Evolutionary conservation across 179 eudicot genomes (phyloP), one percentile per base, ranked within the genome.

Genomic region (Corrigiola litoralis): DNA sequence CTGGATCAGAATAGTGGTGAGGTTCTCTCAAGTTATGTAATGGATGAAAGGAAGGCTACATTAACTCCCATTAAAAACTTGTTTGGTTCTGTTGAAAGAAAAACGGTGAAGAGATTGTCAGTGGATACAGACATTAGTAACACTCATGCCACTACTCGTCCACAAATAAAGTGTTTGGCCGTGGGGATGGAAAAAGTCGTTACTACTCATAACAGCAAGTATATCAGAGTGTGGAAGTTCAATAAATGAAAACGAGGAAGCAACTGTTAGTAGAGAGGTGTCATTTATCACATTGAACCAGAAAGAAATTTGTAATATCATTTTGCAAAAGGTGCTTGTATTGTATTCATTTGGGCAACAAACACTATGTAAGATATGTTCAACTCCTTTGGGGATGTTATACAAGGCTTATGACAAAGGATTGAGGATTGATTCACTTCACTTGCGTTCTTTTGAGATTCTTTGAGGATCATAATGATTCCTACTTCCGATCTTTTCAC

Each of bases 121-220:
- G 80, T 67, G 63, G 87, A 90, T 41, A 58, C 69, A 1, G 76
- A 72, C 57, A 63, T 87, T 32, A 88, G 80, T 56, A 63, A 71
- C 51, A 69, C 82, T 65, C 81, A 82, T 31, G 51, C 32, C 8
- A 59, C 49, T 32, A 74, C 63, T 53, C 79, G 89, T 6, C 89
- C 89, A 10, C 79, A 85, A 41, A 82, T 90, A 58, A 82, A 66
- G 27, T 82, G 88, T 70, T 69, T 88, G 80, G 95, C 88, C 7
- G 88, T 87, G 13, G 95, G 95, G 63, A 79, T 85, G 86, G 83
- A 82, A 69, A 87, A 87, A 62, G 77, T 85, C 16, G 88, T 87
- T 9, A 83, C 95, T 28, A 65, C 79, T 24, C 88, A 87, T 45
- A 70, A 69, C 42, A 79, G 74, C 46, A 77, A 57, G 29, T 68